Base-by-base conservation (phyloP, 2,329 filamentous ascomycete genomes). In the Pseudogymnoascus sp. region DNA sequence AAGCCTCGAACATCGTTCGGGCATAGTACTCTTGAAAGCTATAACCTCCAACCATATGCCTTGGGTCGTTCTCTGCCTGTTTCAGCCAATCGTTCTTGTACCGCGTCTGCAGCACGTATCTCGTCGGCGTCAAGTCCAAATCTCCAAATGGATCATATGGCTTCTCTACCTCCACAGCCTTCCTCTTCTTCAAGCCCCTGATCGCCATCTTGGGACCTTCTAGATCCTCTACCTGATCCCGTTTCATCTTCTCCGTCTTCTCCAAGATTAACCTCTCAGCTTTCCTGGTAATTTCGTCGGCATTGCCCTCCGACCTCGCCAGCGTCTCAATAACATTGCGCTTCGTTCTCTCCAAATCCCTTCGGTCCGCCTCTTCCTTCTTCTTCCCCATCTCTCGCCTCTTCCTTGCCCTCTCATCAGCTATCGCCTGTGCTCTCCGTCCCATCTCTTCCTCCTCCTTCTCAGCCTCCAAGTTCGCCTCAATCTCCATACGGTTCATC, bases 131-230 rank as follows among this genome's bases (percentile, higher is more conserved):
- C 61, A 93, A 83, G 56, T 83, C 77, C 66, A 93, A 77, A 0
- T 91, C 95, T 40, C 86, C 91, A 73, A 95, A 96, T 0, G 93
- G 89, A 77, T 97, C 92, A 77, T 96, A 97, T 0, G 91, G 88
- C 64, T 87, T 86, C 70, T 91, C 86, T 5, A 84, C 84, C 37
- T 84, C 83, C 1, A 84, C 82, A 2, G 81, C 80, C 63, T 82
- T 78, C 69, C 75, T 81, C 70, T 83, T 87, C 75, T 90, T 91
- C 64, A 97, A 82, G 1, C 93, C 93, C 69, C 90, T 89, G 75
- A 97, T 93, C 2, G 88, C 85, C 34, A 88, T 75, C 11, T 77
- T 70, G 5, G 65, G 42, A 11, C 67, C 70, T 28, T 37, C 63
- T 1, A 63, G 62, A 28, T 38, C 59, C 53, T 67, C 2, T 60